Evolutionary conservation across 2,329 filamentous ascomycete species (phyloP).

Genomic region (Aspergillus vadensis): DNA sequence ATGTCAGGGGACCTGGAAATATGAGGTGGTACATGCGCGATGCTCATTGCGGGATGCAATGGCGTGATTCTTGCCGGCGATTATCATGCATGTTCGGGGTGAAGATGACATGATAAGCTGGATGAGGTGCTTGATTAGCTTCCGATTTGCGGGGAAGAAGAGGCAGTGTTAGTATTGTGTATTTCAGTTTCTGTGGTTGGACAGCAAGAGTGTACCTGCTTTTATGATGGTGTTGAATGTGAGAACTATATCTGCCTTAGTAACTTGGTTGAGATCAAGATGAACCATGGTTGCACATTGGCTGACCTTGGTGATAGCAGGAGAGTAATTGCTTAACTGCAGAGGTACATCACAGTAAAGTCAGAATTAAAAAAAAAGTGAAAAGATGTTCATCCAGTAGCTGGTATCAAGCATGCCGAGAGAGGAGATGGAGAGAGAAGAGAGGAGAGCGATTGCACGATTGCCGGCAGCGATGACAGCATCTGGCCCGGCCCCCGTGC

Average conservation of each 20-base stretch:
- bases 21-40: background rate
- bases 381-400: background rate
- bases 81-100: background rate
- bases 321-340: too few relatives aligned
- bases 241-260: background rate
- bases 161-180: background rate
- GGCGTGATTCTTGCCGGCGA: conserved; percentile 8
- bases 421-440: background rate
- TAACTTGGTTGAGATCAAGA: too few relatives aligned
- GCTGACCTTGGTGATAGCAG: too few relatives aligned
- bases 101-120: background rate
- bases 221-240: background rate
- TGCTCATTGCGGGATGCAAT: conserved; percentile 11
- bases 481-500: background rate
- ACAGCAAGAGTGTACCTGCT: too few relatives aligned
- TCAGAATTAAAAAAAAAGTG: too few relatives aligned
- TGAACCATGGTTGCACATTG: too few relatives aligned
- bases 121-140: conserved; percentile 6
- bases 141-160: background rate
- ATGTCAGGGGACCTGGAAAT: background rate
- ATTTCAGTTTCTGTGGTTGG: background rate
- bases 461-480: conserved; percentile 10
- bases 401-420: background rate
- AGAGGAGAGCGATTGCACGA: conserved; percentile 8
- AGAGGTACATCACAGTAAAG: too few relatives aligned